Evolutionary conservation across 164 flowering plant genomes (phyloP), one percentile per base, ranked within the genome.

Genomic region (Buxus sempervirens): DNA sequence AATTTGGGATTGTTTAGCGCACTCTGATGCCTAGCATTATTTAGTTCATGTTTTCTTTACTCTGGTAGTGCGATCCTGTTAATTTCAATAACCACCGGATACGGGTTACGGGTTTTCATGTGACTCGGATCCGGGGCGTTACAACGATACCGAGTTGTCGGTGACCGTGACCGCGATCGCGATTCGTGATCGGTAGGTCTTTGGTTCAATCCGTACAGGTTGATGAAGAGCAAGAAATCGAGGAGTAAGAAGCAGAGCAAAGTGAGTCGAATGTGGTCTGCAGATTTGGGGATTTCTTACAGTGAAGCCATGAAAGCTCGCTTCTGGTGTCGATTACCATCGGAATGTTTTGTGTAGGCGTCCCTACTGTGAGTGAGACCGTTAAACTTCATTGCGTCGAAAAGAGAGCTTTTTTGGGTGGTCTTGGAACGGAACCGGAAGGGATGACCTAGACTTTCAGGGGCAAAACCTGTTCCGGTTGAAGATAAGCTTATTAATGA

Each of bases 241-340:
- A 73, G 0, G 81, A 48, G 71, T 87, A 90, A 0, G 96, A 83
- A 14, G 80, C 49, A 54, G 98, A 93, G 22, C 19, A 58, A 16
- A 45, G 14, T 0, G 91, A 93, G 82, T 81, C 54, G 74, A 86
- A 92, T 0, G 79, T 19, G 48, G 77, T 58, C 2, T 76, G 60
- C 0, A 71, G 27, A 51, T 25, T 60, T 19, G 77, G 78, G 54
- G 74, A 23, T 66, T 81, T 82, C 1, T 78, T 83, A 68, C 96
- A 88, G 67, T 80, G 89, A 19, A 93, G 80, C 91, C 91, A 93
- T 0, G 95, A 83, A 61, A 93, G 91, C 70, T 90, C 95, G 68
- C 98, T 93, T 23, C 98, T 96, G 0, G 98, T 93, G 79, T 93
- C 98, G 38, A 93, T 76, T 0, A 93, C 95, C 91, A 93, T 80